Percentiles rank a stretch among this genome's conserved stretches.
Conservation (phyloP, 345 rosid genomes). For the Bruguiera parviflora region DNA sequence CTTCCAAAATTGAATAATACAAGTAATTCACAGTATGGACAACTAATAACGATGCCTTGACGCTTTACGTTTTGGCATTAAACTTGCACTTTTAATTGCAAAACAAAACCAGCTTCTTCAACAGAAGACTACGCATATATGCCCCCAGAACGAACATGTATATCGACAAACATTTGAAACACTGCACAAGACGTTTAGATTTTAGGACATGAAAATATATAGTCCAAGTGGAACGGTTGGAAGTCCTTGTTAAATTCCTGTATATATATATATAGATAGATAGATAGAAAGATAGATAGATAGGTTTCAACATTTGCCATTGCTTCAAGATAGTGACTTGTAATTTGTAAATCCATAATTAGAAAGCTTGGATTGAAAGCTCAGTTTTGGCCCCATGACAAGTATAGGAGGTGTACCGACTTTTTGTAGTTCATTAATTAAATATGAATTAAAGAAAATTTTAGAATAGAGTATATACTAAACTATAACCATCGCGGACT, state of each 20-base stretch:
- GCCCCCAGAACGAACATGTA: no score
- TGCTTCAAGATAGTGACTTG: background rate
- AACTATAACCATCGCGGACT: no score
- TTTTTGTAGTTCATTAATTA: background rate
- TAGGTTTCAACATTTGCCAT: background rate
- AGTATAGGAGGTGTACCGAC: background rate
- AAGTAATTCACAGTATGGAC: background rate
- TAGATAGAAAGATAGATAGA: no score
- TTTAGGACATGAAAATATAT: no score
- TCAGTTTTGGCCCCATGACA: background rate
- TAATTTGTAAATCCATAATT: background rate
- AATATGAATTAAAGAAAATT: no score
- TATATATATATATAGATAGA: background rate
- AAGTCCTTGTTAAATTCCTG: background rate
- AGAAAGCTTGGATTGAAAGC: constrained; percentile 1
- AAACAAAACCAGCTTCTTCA: no score
- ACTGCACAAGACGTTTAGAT: no score
- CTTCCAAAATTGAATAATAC: background rate
- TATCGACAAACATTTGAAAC: background rate
- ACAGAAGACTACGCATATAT: no score
- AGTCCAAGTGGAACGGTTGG: background rate
- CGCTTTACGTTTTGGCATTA: no score
- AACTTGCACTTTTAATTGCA: no score
- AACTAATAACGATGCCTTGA: no score
- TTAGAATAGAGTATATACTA: no score